Base-by-base conservation (phyloP, 2,329 filamentous ascomycete species). In the Nemania sp. region DNA sequence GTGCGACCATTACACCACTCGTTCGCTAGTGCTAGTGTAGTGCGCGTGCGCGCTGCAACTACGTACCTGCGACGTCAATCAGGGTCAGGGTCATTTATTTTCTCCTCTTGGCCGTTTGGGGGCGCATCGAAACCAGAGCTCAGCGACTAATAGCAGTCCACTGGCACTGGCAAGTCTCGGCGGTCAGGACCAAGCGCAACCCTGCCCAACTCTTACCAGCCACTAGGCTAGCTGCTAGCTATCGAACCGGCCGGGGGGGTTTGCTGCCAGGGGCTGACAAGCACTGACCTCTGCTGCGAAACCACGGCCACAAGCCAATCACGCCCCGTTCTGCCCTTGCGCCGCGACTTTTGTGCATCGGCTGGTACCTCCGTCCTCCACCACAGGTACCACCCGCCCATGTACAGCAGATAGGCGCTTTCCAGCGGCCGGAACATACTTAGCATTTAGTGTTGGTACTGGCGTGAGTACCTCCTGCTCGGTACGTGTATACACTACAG, bases 61-160 rank as follows among this genome's bases (percentile, higher is more conserved):
- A 15, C 50, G 59, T 70, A 68, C 70, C 74, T 77, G 75, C 76
- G 71, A 75, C 75, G 73, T 69, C 68, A 74, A 75, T 75, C 76
- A 76, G 74, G 73, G 72, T 73, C 69, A 50, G 54, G 42, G 53
- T 28, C 48, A 48, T 51, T 48, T 56, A 17, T 41, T 22, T 31
- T 20, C 54, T 55, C 45, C 47, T 54, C 54, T 50, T 23, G 54
- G 51, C 24, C 37, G 42, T 47, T 46, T 50, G 42, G 46, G n/a
- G 40, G 50, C 39, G 46, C 51, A 50, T 54, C 54, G 46, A 57
- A 57, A 54, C 47, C 34, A 37, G n/a, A n/a, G n/a, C n/a, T n/a
- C n/a, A 30, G 40, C 41, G 43, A 30, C 41, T 42, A 31, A 24
- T 34, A 17, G 45, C 11, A 34, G 34, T n/a, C 42, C 42, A 55